These are phyloP conservation scores for Flaveria sonorensis DNA, from an alignment of 129 eudicot genomes.

Conservation along the genomic window DNA sequence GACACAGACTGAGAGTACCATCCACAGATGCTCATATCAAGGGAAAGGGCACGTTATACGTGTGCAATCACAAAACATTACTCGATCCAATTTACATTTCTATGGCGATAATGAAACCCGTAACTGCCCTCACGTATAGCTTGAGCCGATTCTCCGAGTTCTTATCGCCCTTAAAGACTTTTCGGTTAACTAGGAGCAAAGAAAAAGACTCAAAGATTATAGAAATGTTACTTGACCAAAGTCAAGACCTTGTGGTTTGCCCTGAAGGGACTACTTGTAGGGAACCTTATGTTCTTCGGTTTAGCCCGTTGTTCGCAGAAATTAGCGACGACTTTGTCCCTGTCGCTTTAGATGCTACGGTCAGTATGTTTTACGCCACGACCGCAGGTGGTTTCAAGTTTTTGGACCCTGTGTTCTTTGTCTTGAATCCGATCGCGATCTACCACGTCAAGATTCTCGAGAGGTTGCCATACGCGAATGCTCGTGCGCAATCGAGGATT, in stretches of 20 bases:
- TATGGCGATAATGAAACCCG: constrained; percentile 33
- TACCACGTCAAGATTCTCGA: constrained; percentile 47
- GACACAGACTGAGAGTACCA: background rate
- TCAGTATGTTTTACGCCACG: constrained; percentile 63
- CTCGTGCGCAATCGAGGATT: constrained; percentile 29
- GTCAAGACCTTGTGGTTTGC: constrained; percentile 50
- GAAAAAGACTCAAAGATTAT: constrained; percentile 46
- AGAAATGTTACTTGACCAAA: constrained; percentile 33
- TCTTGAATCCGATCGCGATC: constrained; percentile 51
- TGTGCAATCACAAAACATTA: constrained; percentile 62
- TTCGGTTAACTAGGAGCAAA: constrained; percentile 42
- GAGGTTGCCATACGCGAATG: constrained; percentile 15
- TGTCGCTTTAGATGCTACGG: constrained; percentile 46
- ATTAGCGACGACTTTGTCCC: constrained; percentile 53
- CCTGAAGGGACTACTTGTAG: constrained; percentile 76
- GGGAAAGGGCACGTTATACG: constrained; percentile 38
- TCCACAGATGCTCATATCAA: background rate
- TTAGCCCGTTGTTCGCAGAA: constrained; percentile 68
- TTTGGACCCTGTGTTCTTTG: constrained; percentile 62
- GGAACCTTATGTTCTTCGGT: constrained; percentile 53
- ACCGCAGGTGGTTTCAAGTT: constrained; percentile 58
- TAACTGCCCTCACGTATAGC: constrained; percentile 47
- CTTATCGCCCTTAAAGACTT: constrained; percentile 44
- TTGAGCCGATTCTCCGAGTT: constrained; percentile 42
- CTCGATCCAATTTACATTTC: constrained; percentile 53